phyloP scores from a whole-genome alignment of 2,329 filamentous ascomycete genomes.

The Diaporthe vaccinii region DNA sequence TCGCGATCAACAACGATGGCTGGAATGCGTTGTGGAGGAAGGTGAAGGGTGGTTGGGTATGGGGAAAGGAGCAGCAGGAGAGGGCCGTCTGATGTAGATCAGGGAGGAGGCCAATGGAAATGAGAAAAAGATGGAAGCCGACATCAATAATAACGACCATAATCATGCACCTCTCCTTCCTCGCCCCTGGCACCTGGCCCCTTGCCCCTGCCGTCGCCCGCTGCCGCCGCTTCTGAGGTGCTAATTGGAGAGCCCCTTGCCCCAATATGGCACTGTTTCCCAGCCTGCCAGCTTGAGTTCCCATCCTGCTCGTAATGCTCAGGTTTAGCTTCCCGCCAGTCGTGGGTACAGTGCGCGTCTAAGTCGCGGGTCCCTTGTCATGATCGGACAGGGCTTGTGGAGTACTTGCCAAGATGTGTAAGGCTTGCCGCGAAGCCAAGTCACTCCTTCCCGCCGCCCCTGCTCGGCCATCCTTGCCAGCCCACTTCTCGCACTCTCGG shows the following conservation, averaged over 20 bases:
- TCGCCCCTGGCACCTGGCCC: not conserved
- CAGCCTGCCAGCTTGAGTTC: not conserved
- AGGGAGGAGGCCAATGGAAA: conserved; percentile 11
- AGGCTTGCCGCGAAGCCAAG: conserved; percentile 21
- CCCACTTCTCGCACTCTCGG: conserved; percentile 17
- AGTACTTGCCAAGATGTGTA: conserved; percentile 23
- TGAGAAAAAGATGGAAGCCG: not conserved
- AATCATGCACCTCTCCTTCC: conserved; percentile 22
- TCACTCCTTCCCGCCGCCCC: conserved; percentile 30
- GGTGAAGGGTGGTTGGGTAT: conserved; percentile 1
- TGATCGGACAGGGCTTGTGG: conserved; percentile 7
- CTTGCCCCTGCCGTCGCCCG: conserved; percentile 25
- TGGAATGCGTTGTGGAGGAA: conserved; percentile 24
- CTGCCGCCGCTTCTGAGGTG: conserved; percentile 1
- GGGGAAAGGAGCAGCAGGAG: not conserved
- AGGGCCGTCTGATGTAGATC: conserved; percentile 8
- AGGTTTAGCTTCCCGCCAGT: conserved; percentile 28
- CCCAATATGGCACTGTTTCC: conserved; percentile 4
- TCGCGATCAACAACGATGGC: conserved; percentile 12
- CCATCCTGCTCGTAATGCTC: conserved; percentile 18
- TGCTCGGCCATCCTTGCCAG: conserved; percentile 20
- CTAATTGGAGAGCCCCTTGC: conserved; percentile 1
- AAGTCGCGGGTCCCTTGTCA: conserved; percentile 16
- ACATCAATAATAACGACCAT: conserved; percentile 6
- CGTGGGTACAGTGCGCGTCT: conserved; percentile 31